Evolutionary conservation across 441 rosid species (phyloP).

Genomic region (Breynia disticha): DNA sequence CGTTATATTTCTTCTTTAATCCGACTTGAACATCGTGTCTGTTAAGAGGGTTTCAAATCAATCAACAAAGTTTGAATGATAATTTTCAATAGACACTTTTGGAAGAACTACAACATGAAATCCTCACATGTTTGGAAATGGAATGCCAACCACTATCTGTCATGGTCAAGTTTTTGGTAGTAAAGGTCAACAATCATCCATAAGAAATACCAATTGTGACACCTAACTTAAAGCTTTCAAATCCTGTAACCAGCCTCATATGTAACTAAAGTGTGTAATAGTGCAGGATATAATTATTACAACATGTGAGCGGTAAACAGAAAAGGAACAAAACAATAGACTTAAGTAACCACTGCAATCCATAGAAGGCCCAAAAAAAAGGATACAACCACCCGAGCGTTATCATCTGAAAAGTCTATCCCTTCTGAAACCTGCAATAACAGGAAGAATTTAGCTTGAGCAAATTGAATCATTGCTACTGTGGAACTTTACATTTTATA

Average conservation of each 20-base stretch:
- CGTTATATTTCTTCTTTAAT: slow-evolving; percentile 84
- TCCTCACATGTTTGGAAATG: slow-evolving; percentile 91
- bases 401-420: slow-evolving; percentile 90
- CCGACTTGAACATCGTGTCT: slow-evolving; percentile 78
- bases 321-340: no score
- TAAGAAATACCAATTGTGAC: not conserved
- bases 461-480: not conserved
- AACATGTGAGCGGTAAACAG: no score
- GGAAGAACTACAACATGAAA: slow-evolving; percentile 6
- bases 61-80: slow-evolving; percentile 18
- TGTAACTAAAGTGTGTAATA: no score
- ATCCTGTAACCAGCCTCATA: no score
- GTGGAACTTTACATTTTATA: no score
- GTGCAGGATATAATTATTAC: no score
- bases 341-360: no score
- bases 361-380: slow-evolving; percentile 11
- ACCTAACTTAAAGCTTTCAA: no score
- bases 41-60: slow-evolving; percentile 23
- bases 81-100: slow-evolving; percentile 1
- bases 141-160: slow-evolving; percentile 93
- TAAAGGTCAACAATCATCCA: slow-evolving; percentile 7
- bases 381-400: slow-evolving; percentile 99
- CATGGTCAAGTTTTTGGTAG: slow-evolving; percentile 41
- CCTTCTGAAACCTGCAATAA: slow-evolving; percentile 94
- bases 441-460: slow-evolving; percentile 4